Conservation (phyloP, 2,329 filamentous ascomycete genomes). For the Phaeophleospora eucalypticola region DNA sequence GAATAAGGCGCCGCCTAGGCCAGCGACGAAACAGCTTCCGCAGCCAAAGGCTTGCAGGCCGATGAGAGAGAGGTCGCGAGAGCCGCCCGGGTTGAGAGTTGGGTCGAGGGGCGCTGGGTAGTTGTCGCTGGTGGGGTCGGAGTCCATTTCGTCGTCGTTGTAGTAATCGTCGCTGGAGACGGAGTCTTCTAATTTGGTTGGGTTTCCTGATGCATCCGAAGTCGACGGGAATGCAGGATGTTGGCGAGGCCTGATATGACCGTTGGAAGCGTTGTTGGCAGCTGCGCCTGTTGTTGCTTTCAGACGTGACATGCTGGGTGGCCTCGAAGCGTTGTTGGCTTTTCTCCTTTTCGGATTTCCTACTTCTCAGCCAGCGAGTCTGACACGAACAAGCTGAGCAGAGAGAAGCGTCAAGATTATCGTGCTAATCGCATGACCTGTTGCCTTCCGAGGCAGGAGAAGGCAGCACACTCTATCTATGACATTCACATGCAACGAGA, state of each 20-base stretch:
- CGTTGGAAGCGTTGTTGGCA: constrained; percentile 18
- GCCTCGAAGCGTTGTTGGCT: no score
- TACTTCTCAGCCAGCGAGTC: no score
- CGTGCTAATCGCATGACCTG: no score
- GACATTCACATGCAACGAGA: neutral
- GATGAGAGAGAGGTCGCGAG: constrained; percentile 46
- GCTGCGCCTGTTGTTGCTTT: constrained; percentile 4
- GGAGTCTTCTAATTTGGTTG: neutral
- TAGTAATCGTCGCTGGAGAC: neutral
- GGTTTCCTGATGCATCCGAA: neutral
- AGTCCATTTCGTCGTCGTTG: constrained; percentile 11
- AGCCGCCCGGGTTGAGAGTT: constrained; percentile 39
- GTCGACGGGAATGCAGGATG: neutral
- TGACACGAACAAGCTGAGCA: no score
- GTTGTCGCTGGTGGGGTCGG: constrained; percentile 2
- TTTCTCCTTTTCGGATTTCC: no score
- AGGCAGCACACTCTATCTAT: no score
- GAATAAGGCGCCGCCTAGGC: constrained; percentile 29
- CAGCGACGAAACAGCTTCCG: constrained; percentile 36
- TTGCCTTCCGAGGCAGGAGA: no score
- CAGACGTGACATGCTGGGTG: neutral
- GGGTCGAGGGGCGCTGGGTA: constrained; percentile 24
- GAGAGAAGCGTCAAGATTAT: no score
- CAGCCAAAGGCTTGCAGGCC: constrained; percentile 44
- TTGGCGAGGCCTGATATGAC: neutral